A percentile compares a stretch with the other conserved stretches of the same genome.
These are phyloP conservation scores for Trichophyton mentagrophytes DNA, from an alignment of 2,329 filamentous ascomycete species.

Conservation along the genomic window DNA sequence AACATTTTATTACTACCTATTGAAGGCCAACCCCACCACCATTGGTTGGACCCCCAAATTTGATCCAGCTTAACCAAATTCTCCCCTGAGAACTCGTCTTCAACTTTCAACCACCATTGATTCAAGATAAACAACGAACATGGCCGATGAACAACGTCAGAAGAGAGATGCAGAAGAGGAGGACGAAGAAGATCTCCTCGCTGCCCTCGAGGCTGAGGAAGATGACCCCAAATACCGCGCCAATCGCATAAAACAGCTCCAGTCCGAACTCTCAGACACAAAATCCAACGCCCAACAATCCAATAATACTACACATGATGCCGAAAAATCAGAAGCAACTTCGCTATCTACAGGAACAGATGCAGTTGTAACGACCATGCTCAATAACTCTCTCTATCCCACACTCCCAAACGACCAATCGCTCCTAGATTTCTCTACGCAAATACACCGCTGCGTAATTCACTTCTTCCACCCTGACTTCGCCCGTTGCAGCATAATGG, in stretches of 20 bases:
- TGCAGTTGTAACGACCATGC: slow-evolving; percentile 12
- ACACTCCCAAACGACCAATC: slow-evolving; percentile 41
- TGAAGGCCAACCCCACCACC: not conserved
- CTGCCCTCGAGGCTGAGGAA: slow-evolving; percentile 42
- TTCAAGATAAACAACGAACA: not conserved
- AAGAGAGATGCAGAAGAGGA: slow-evolving; percentile 19
- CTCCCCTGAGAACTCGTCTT: not conserved
- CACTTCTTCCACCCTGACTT: slow-evolving; percentile 56
- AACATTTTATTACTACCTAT: not conserved
- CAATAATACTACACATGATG: slow-evolving; percentile 7
- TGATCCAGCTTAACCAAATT: not conserved
- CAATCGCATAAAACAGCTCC: slow-evolving; percentile 47
- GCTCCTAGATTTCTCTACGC: slow-evolving; percentile 48
- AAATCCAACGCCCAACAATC: slow-evolving; percentile 35
- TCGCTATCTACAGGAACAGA: slow-evolving; percentile 8
- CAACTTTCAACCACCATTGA: not conserved
- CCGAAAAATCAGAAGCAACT: not conserved
- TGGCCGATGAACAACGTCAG: not conserved
- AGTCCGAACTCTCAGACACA: slow-evolving; percentile 41
- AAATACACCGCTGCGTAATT: slow-evolving; percentile 44
- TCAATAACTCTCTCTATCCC: slow-evolving; percentile 23
- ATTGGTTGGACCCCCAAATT: not conserved
- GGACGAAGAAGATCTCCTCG: slow-evolving; percentile 49
- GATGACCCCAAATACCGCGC: slow-evolving; percentile 42
- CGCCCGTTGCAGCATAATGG: slow-evolving; percentile 49